A percentile compares a stretch with the other conserved stretches of the same genome.
Conservation (phyloP, 2,329 filamentous ascomycete genomes). For the Metarhizium robertsii region DNA sequence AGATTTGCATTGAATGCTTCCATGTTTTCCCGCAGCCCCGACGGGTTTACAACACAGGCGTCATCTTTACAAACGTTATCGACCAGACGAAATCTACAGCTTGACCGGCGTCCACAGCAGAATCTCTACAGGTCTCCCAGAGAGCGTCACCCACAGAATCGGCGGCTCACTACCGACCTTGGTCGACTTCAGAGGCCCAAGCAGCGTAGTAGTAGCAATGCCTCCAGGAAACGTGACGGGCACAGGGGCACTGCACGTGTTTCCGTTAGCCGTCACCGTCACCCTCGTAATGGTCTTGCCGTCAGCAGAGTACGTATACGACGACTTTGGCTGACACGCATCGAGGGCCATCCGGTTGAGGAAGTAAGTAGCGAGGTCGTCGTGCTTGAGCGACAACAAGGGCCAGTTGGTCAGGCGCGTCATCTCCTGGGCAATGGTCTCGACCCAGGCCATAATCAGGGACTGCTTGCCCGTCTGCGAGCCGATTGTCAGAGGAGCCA, state of each 20-base stretch:
- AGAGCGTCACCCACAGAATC: slow-evolving; percentile 38
- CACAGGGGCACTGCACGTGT: slow-evolving; percentile 40
- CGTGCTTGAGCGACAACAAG: slow-evolving; percentile 18
- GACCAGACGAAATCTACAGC: background rate
- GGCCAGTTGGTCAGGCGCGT: slow-evolving; percentile 30
- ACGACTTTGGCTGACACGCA: slow-evolving; percentile 37
- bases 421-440: slow-evolving; percentile 43
- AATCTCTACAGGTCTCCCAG: slow-evolving; percentile 34
- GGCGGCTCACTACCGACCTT: slow-evolving; percentile 44
- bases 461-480: slow-evolving; percentile 35
- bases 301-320: slow-evolving; percentile 32
- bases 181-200: slow-evolving; percentile 33
- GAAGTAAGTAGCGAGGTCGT: slow-evolving; percentile 43
- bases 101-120: slow-evolving; percentile 12
- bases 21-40: no score
- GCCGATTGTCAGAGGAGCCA: slow-evolving; percentile 37
- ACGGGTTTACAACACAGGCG: no score
- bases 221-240: slow-evolving; percentile 42
- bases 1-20: no score
- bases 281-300: slow-evolving; percentile 37
- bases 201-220: slow-evolving; percentile 22
- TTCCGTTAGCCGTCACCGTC: slow-evolving; percentile 37
- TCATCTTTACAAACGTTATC: no score
- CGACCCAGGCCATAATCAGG: slow-evolving; percentile 48
- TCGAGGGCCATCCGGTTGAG: slow-evolving; percentile 43